Evolutionary conservation across 768 basidiomycete species (phyloP), one percentile per base, ranked within the genome.

Genomic region (Suillus subalutaceus): DNA sequence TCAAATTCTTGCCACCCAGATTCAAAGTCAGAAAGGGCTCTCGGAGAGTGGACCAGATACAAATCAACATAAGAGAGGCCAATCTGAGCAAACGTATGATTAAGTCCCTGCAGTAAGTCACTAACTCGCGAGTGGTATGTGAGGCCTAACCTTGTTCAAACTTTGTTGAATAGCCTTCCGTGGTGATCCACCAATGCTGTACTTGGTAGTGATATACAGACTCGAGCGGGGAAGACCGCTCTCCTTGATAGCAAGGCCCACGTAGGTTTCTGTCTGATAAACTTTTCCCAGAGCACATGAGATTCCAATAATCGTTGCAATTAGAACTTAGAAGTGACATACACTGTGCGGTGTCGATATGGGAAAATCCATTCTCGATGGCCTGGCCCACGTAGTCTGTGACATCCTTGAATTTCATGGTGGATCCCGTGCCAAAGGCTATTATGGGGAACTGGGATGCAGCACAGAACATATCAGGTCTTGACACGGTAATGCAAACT

Each of bases 271-370:
- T 20, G 74, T 73, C 26, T 74, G 69, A 64, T 83, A 83, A 41
- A 8, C 55, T 64, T 44, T 26, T 26, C 26, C 26, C 26, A 26
- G 26, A 26, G 26, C 26, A 26, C 26, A 20, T 32, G 41, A 44
- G 62, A 41, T 58, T 68, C 13, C 43, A 70, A 59, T n/a, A 18
- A 43, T 57, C 30, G 20, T 55, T 44, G 20, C 18, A 46, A 59
- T 30, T 30, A 23, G 15, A 15, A 30, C 41, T 18, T 37, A 41
- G 23, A 15, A 30, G 44, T 38, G 13, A 70, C 78, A 59, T 58
- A 87, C 88, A 66, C 66, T 85, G 83, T 0, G 89, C 89, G 6
- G 87, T 86, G 74, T 90, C 88, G 13, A 90, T 76, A 74, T 91
- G 89, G 4, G 79, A 80, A 70, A 90, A 90, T 0, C 89, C 89